Evolutionary conservation across 2,329 filamentous ascomycete genomes (phyloP).

Genomic region (Fusarium burgessii): DNA sequence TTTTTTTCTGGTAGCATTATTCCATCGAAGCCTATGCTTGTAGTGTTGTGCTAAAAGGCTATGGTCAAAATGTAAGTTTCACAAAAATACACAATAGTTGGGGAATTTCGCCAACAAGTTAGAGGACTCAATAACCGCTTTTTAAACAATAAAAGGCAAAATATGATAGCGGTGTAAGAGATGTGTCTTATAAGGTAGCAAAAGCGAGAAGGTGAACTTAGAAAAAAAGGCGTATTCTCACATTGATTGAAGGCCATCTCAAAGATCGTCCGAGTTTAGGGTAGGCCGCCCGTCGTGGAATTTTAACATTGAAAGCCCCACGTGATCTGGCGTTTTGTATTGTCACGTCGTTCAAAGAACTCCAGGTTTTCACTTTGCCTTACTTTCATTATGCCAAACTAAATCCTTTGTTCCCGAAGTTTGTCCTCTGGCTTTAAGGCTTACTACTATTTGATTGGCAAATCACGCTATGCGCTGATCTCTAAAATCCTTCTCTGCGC

Average conservation of each 20-base stretch:
- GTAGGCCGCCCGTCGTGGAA: neutral
- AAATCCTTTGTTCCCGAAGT: neutral
- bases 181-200: neutral
- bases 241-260: neutral
- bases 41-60: no score
- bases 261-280: constrained; percentile 5
- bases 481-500: constrained; percentile 23
- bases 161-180: neutral
- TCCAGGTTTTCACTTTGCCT: constrained; percentile 5
- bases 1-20: no score
- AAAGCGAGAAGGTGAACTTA: neutral
- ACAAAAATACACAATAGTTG: no score
- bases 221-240: neutral
- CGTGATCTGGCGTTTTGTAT: constrained; percentile 45
- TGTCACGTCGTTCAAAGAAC: constrained; percentile 33
- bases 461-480: constrained; percentile 37
- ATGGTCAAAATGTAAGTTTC: no score
- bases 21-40: no score
- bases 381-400: constrained; percentile 10
- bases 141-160: neutral
- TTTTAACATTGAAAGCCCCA: constrained; percentile 9
- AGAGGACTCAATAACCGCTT: neutral
- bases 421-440: neutral
- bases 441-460: neutral
- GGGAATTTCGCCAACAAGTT: no score